Evolutionary conservation across 2,329 filamentous ascomycete species (phyloP), one percentile per base, ranked within the genome.

Genomic region (Metarhizium brunneum): DNA sequence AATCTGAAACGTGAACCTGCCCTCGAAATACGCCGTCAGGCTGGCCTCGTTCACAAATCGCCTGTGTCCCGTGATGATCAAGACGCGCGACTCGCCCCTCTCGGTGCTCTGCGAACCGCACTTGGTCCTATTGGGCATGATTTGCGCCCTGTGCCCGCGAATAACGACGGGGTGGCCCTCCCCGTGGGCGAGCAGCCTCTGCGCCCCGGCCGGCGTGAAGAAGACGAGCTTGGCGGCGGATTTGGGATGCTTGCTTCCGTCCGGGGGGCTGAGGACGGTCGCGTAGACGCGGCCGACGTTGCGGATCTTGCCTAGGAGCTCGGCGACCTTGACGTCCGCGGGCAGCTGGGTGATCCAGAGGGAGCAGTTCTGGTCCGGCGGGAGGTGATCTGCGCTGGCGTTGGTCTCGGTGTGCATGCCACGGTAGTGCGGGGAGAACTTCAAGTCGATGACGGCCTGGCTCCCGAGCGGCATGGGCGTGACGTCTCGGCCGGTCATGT

Each of bases 321-420:
- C 68, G 30, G 64, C 59, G 45, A 74, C 69, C 2, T 68, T 73
- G 47, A 77, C 64, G 53, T 69, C 58, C 0, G 74, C 68, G 0
- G 79, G 76, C 0, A 83, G 70, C 52, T 78, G 76, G 2, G 74
- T 78, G 30, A 83, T 59, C 74, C 78, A 83, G 1, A 83, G 66
- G 0, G 77, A 72, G 36, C 78, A 80, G 64, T 80, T 82, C 36
- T 72, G 54, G 11, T 68, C 65, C 0, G 64, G 54, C 0, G 57
- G 8, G 5, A 73, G 65, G 29, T 65, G 54, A 13, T 68, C 61
- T 2, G 64, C 64, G 54, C 70, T 71, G 43, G 71, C 71, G 52
- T 73, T 73, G 16, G 60, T 62, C 4, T 63, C 58, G 6, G 62
- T 70, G 50, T 72, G 70, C 57, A 70, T 69, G 13, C 71, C 71